Conservation (phyloP, 1,139 yeast species). For the Hyphopichia wangnamkhiaoensis region DNA sequence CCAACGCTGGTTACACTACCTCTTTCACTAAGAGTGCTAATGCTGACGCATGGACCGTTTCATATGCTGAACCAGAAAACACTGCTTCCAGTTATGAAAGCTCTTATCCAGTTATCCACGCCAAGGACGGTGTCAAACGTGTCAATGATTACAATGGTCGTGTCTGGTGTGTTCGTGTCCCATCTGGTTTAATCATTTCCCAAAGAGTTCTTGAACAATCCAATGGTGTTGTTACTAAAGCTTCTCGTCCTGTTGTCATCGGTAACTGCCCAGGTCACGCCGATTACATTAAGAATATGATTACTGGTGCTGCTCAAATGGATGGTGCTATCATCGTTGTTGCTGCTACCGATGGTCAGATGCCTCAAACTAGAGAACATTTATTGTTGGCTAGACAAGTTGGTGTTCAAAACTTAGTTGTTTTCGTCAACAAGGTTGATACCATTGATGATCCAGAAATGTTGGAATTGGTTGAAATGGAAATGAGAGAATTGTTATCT, state of each 20-base stretch:
- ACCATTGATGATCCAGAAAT: conserved; percentile 98
- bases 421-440: conserved; percentile 96
- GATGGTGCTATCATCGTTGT: conserved; percentile 99
- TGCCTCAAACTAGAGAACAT: conserved; percentile 99
- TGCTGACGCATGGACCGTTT: neutral
- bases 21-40: neutral
- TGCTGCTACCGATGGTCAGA: conserved; percentile 98
- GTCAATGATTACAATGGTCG: conserved; percentile 1
- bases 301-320: conserved; percentile 99
- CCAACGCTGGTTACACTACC: neutral
- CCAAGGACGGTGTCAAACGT: neutral
- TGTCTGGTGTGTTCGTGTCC: conserved; percentile 2
- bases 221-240: neutral
- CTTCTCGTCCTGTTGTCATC: neutral
- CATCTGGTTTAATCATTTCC: neutral
- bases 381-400: conserved; percentile 98
- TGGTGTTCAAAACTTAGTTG: conserved; percentile 97
- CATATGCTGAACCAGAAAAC: neutral
- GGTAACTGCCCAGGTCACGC: conserved; percentile 82
- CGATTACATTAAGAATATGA: conserved; percentile 98
- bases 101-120: neutral
- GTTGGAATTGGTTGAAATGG: conserved; percentile 99
- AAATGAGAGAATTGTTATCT: conserved; percentile 93
- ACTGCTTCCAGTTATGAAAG: neutral
- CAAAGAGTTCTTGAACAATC: conserved; percentile 1